Evolutionary conservation across 306 rosid genomes (phyloP), one percentile per base, ranked within the genome.

Genomic region (Canavalia ensiformis): DNA sequence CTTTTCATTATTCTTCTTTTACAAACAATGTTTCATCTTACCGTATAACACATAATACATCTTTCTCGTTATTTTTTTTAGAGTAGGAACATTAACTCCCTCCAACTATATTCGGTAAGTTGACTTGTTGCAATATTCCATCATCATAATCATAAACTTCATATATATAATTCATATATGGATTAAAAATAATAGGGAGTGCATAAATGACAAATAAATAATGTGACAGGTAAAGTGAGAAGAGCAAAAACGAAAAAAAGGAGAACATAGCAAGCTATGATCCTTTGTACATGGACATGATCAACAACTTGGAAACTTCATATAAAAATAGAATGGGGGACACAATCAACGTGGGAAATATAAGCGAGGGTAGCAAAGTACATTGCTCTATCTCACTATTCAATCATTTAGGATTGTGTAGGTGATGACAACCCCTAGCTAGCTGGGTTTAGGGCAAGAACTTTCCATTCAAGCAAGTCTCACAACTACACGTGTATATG

Each of bases 281-380:
- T 80, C 55, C 84, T 72, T 62, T 72, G 84, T 41, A 81, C 68
- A 52, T 52, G 64, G 76, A 45, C 76, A 55, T 74, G 60, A 39
- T 54, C 37, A 45, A 65, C 59, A 9, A 79, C 33, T 65, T 18
- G 44, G 80, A 81, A 67, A 6, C 56, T 55, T 35, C n/a, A 66
- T 11, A 33, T 55, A 55, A 74, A 65, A 44, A 75, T 68, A 34
- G 65, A 50, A 68, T 35, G 56, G 55, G 77, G 46, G 85, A 82
- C 85, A 82, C 18, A 68, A 75, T 75, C 72, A 74, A 65, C 60
- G 33, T 54, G 57, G 79, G 74, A 51, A 68, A 57, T 57, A 71
- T 58, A 52, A 79, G n/a, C 3, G 1, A 7, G 47, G 62, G 33
- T 58, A 12, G 77, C 4, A 35, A 70, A 45, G n/a, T 68, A 45